Evolutionary conservation across 2,329 filamentous ascomycete species (phyloP), one percentile per base, ranked within the genome.

Genomic region (Triangularia setosa): DNA sequence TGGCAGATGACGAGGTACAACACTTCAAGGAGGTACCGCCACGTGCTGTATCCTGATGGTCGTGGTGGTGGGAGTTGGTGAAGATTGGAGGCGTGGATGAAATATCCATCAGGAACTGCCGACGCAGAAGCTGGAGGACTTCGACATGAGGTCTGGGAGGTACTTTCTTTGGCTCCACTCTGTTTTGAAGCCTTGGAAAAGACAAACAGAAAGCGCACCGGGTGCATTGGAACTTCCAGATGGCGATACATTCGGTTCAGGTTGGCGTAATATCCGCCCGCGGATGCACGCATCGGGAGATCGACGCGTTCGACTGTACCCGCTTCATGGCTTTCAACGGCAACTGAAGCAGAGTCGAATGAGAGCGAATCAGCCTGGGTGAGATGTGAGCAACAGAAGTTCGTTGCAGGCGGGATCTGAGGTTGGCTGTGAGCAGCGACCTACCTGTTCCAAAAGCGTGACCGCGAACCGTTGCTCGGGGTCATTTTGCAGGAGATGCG

Each of bases 191-290:
- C 35, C 27, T 58, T 58, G 14, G 61, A 40, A 27, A 63, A 63
- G 40, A 63, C 61, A 33, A 63, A 63, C 14, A 63, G 44, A 56
- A 63, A 63, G n/a, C 55, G 55, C 11, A 63, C 55, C 6, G 61
- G 61, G 21, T 63, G 61, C 35, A 33, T 58, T 7, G 61, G 61
- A 21, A 59, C 52, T 2, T 33, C 54, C n/a, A 63, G 44, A 23
- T 63, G 27, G 4, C 25, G 61, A 27, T 63, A 63, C 61, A 63
- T 63, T 28, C 61, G 61, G 23, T 63, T 63, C 54, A 63, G 55
- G 27, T 58, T 35, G 11, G 44, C 55, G 27, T 63, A 63, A 40
- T 59, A 63, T 18, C 61, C 61, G 24, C 61, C 61, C 3, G 61
- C 61, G 14, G 61, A 63, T 14, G 61, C 55, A 16, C 61, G 55